These are phyloP conservation scores for Lipomyces yamadae DNA, from an alignment of 805 yeast species.

Conservation along the genomic window DNA sequence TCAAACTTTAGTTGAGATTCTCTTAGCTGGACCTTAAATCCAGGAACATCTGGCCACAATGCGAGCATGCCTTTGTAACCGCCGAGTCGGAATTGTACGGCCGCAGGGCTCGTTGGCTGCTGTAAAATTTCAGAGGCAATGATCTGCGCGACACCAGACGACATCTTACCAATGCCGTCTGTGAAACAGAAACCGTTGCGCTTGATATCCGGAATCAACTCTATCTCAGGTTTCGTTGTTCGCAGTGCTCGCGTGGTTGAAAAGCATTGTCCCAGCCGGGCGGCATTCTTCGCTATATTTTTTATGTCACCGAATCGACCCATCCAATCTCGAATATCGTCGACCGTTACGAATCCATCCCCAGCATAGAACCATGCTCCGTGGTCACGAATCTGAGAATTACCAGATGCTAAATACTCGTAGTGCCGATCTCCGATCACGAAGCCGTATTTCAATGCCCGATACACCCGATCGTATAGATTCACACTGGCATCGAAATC, in stretches of 20 bases:
- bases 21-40: constrained; percentile 14
- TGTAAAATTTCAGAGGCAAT: constrained; percentile 14
- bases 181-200: constrained; percentile 16
- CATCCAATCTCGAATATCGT: constrained; percentile 13
- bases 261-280: constrained; percentile 19
- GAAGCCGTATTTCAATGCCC: constrained; percentile 12
- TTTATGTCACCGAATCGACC: constrained; percentile 7
- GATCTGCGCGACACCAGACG: constrained; percentile 16
- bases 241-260: constrained; percentile 17
- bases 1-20: constrained; percentile 17
- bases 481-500: background rate
- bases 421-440: constrained; percentile 12
- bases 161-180: constrained; percentile 27
- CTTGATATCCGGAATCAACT: constrained; percentile 16
- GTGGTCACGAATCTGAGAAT: constrained; percentile 18
- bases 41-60: constrained; percentile 14
- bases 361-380: constrained; percentile 18
- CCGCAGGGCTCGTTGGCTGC: constrained; percentile 14
- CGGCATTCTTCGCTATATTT: constrained; percentile 9
- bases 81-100: constrained; percentile 24
- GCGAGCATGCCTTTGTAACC: constrained; percentile 23
- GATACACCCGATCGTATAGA: constrained; percentile 10
- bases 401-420: constrained; percentile 13
- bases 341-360: constrained; percentile 9
- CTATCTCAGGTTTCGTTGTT: constrained; percentile 47